These are phyloP conservation scores for Ceratocystis alfenasii DNA, from an alignment of 2,329 filamentous ascomycete genomes.

Conservation along the genomic window DNA sequence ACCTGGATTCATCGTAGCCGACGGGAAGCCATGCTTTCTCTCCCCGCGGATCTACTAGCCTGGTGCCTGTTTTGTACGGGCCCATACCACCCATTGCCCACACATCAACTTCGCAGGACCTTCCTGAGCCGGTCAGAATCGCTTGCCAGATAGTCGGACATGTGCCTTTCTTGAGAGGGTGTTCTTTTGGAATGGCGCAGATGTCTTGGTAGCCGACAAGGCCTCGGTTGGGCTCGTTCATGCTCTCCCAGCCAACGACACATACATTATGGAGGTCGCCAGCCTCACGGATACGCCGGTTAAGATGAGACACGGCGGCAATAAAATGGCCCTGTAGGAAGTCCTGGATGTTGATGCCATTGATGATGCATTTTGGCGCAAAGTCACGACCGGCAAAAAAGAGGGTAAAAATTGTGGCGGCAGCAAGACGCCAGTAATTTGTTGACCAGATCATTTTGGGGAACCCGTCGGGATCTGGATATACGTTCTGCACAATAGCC, in stretches of 20 bases:
- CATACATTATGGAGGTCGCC: slow-evolving; percentile 77
- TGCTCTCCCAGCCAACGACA: slow-evolving; percentile 87
- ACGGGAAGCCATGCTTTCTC: slow-evolving; percentile 70
- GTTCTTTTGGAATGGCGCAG: slow-evolving; percentile 67
- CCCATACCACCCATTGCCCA: slow-evolving; percentile 93
- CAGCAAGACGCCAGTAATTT: slow-evolving; percentile 80
- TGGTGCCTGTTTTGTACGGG: slow-evolving; percentile 75
- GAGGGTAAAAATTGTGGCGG: slow-evolving; percentile 82
- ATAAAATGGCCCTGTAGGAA: slow-evolving; percentile 84
- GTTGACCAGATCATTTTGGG: slow-evolving; percentile 99
- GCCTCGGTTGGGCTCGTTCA: slow-evolving; percentile 90
- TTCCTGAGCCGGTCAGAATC: slow-evolving; percentile 79
- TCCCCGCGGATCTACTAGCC: slow-evolving; percentile 77
- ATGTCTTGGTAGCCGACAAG: slow-evolving; percentile 75
- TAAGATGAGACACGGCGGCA: slow-evolving; percentile 66
- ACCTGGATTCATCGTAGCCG: slow-evolving; percentile 65
- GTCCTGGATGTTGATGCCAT: slow-evolving; percentile 92
- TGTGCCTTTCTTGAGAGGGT: slow-evolving; percentile 84
- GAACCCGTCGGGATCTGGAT: slow-evolving; percentile 68
- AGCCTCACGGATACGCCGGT: slow-evolving; percentile 74
- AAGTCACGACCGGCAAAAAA: slow-evolving; percentile 89
- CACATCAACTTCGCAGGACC: slow-evolving; percentile 76
- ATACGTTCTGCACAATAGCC: slow-evolving; percentile 89
- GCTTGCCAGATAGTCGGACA: slow-evolving; percentile 91
- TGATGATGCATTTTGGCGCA: slow-evolving; percentile 88